A percentile compares a stretch with the other conserved stretches of the same genome.
Evolutionary conservation across 1,284 basidiomycete genomes (phyloP).

Genomic region (Trichosporon ovoides): DNA sequence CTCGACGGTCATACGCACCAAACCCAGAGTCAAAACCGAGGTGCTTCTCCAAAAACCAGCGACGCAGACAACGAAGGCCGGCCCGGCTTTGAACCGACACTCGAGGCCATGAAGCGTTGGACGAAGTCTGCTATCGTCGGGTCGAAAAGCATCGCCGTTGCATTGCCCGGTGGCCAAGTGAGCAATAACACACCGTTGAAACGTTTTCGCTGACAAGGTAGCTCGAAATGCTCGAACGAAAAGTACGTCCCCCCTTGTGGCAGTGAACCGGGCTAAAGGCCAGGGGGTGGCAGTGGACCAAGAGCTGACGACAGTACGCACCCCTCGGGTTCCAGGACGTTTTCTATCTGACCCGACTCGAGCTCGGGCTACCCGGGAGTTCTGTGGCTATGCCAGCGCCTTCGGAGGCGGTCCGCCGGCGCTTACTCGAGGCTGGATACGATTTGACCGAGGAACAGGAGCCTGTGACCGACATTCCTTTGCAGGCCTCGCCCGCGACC

Average conservation of each 20-base stretch:
- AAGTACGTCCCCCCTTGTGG: neutral
- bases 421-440: slow-evolving; percentile 23
- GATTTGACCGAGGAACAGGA: slow-evolving; percentile 11
- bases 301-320: slow-evolving; percentile 19
- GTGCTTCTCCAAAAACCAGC: too few relatives aligned
- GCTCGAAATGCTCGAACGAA: neutral
- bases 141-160: slow-evolving; percentile 21
- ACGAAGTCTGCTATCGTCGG: slow-evolving; percentile 27
- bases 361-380: slow-evolving; percentile 24
- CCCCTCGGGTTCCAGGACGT: slow-evolving; percentile 28
- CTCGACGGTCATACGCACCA: too few relatives aligned
- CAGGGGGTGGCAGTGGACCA: neutral
- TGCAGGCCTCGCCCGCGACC: too few relatives aligned
- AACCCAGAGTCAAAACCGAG: too few relatives aligned
- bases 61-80: too few relatives aligned
- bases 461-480: too few relatives aligned
- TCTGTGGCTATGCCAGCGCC: slow-evolving; percentile 20
- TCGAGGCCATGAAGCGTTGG: slow-evolving; percentile 29
- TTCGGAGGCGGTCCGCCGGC: slow-evolving; percentile 14
- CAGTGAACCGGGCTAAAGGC: too few relatives aligned
- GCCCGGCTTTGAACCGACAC: neutral
- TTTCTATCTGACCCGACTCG: slow-evolving; percentile 29
- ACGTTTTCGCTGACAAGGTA: neutral
- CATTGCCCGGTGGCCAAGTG: slow-evolving; percentile 28
- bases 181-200: slow-evolving; percentile 6